These are phyloP conservation scores for Aspergillus ustus DNA, from an alignment of 2,329 filamentous ascomycete species.

Conservation along the genomic window DNA sequence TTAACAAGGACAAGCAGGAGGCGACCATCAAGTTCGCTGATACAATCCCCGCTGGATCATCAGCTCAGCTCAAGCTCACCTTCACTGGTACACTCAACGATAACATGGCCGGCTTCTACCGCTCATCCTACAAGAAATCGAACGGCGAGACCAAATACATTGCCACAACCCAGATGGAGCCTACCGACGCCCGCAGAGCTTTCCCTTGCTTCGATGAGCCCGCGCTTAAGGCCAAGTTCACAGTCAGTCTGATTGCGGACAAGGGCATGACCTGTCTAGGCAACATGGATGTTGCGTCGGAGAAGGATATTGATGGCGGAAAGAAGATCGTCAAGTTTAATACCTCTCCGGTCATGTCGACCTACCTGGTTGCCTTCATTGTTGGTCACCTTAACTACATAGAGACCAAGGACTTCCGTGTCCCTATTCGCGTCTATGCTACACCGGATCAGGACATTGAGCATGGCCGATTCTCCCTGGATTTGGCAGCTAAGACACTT, in stretches of 20 bases:
- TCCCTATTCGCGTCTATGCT: constrained; percentile 92
- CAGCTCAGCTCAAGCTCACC: constrained; percentile 75
- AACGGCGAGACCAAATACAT: constrained; percentile 81
- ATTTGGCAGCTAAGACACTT: constrained; percentile 85
- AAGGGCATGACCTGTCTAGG: constrained; percentile 89
- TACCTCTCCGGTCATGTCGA: constrained; percentile 92
- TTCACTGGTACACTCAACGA: constrained; percentile 85
- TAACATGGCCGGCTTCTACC: constrained; percentile 97
- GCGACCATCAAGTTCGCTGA: constrained; percentile 80
- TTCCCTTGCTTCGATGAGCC: constrained; percentile 98
- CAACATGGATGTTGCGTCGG: constrained; percentile 92
- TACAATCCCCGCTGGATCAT: constrained; percentile 72
- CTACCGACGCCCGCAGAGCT: constrained; percentile 87
- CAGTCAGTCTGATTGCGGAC: constrained; percentile 87
- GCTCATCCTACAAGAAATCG: constrained; percentile 85
- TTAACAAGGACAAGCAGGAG: constrained; percentile 79
- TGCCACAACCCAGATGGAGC: constrained; percentile 94
- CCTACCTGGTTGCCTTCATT: constrained; percentile 92
- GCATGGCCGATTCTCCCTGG: constrained; percentile 86
- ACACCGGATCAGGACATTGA: constrained; percentile 89
- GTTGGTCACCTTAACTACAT: constrained; percentile 93
- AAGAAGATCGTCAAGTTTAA: constrained; percentile 92
- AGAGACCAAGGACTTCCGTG: constrained; percentile 87
- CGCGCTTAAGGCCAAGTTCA: constrained; percentile 89
- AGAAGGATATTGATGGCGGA: constrained; percentile 71